Evolutionary conservation across 78 protist genomes (phyloP), one percentile per base, ranked within the genome.

Genomic region (Dictyostelium purpureum): DNA sequence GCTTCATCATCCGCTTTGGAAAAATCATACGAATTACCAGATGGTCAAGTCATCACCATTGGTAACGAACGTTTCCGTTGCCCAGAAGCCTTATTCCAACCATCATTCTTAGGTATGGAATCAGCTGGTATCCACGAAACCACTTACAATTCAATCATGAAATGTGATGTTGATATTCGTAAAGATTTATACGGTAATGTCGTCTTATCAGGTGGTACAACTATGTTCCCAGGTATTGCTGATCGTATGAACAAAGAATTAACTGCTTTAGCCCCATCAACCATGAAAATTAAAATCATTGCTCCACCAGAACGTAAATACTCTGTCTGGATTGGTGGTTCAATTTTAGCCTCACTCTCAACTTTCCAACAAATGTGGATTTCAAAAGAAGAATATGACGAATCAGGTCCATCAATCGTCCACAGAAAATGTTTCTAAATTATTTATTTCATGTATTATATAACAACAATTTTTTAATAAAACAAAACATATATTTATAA

Each of bases 1-100:
- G 38, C 69, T 6, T 59, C 69, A 59, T 59, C 69, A 59, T 59
- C 69, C 0, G 38, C 69, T 28, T 59, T 31, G 28, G 38, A 26
- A 24, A 59, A 56, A 42, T 69, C 83, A 14, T 82, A 82, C 14
- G 66, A 43, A 82, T 40, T 75, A 79, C 79, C 97, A 61, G 92
- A 97, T 49, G 97, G 94, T 24, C 76, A 90, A 35, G 96, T 45
- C n/a, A 94, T 94, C 38, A 45, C 40, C 10, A 49, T 97, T 24
- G 97, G 98, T 59, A 31, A 57, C 38, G 98, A 97, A 91, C 77
- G 96, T 59, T 59, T 59, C 40, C 33, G 69, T 26, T 89, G 95
- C 71, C 92, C 97, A 10, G 98, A 97, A 81, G 97, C 94, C 12
- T 93, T 97, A 33, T 97, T 97, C 94, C 88, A 90, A 80, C 99